Conservation (phyloP, 2,329 filamentous ascomycete species). For the Ophioceras dolichostomum region DNA sequence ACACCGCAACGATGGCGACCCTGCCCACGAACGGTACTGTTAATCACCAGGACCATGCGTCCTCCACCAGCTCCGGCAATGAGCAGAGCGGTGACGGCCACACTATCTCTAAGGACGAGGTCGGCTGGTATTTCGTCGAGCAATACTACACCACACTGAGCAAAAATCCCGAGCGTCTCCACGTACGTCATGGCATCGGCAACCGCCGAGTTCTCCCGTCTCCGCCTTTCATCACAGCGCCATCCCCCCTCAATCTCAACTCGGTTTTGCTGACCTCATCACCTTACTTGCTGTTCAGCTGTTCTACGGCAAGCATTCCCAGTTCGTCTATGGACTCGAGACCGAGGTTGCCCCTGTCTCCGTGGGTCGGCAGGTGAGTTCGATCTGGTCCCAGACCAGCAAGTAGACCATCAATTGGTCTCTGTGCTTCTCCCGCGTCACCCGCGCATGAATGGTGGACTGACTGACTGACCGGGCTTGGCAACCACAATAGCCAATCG, state of each 20-base stretch:
- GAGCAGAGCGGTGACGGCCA: slow-evolving; percentile 21
- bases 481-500: slow-evolving; percentile 88
- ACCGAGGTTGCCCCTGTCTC: slow-evolving; percentile 79
- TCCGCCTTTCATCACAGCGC: no score
- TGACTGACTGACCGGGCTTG: no score
- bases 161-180: slow-evolving; percentile 87
- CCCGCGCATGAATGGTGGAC: no score
- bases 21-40: slow-evolving; percentile 49
- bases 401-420: no score
- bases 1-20: slow-evolving; percentile 10
- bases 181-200: slow-evolving; percentile 44
- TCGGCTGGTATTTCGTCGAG: slow-evolving; percentile 99
- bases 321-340: slow-evolving; percentile 87
- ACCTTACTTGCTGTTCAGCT: slow-evolving; percentile 37
- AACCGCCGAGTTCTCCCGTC: no score
- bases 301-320: slow-evolving; percentile 93
- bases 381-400: no score
- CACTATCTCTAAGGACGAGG: slow-evolving; percentile 71
- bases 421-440: no score
- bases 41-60: slow-evolving; percentile 29
- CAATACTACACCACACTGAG: slow-evolving; percentile 98
- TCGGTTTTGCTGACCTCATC: not conserved
- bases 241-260: not conserved
- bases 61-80: slow-evolving; percentile 16
- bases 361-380: slow-evolving; percentile 70